These are phyloP conservation scores for Ogataea paraovalis DNA, from an alignment of 805 yeast genomes.

Conservation along the genomic window DNA sequence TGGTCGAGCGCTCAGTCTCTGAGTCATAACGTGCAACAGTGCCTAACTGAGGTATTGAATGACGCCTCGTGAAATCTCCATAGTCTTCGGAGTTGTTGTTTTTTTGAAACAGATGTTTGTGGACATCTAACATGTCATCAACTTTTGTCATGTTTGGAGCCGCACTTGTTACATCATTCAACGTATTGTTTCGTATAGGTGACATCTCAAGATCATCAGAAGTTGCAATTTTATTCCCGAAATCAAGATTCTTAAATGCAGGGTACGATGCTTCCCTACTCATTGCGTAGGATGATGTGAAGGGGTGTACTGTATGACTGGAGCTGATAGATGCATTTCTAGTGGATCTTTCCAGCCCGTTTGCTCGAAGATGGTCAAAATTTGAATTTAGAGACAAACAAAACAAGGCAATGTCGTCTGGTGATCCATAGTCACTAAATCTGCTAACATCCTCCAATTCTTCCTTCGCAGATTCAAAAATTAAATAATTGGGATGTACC, in stretches of 20 bases:
- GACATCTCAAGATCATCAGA: not conserved
- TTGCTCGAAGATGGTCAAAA: not conserved
- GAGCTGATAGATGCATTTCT: not conserved
- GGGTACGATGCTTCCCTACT: not conserved
- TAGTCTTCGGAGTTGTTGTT: not conserved
- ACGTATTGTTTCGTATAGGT: not conserved
- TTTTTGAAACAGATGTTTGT: slow-evolving; percentile 18
- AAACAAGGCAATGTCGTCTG: slow-evolving; percentile 11
- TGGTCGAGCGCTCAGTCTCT: not conserved
- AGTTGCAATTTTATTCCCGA: not conserved
- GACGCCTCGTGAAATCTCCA: slow-evolving; percentile 1
- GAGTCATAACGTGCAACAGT: not conserved
- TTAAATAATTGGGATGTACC: slow-evolving; percentile 46
- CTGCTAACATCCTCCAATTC: slow-evolving; percentile 28
- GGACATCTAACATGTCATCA: slow-evolving; percentile 16
- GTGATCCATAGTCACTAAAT: slow-evolving; percentile 29
- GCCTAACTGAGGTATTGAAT: slow-evolving; percentile 10
- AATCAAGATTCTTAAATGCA: not conserved
- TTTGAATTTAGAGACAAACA: slow-evolving; percentile 1
- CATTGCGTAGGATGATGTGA: not conserved
- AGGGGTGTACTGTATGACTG: not conserved
- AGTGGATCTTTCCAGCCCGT: not conserved
- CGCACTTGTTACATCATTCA: not conserved
- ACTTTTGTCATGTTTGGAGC: not conserved
- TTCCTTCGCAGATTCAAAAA: slow-evolving; percentile 32